Evolutionary conservation across 1,139 yeast species (phyloP), one percentile per base, ranked within the genome.

Genomic region (Dujonia santamariae): DNA sequence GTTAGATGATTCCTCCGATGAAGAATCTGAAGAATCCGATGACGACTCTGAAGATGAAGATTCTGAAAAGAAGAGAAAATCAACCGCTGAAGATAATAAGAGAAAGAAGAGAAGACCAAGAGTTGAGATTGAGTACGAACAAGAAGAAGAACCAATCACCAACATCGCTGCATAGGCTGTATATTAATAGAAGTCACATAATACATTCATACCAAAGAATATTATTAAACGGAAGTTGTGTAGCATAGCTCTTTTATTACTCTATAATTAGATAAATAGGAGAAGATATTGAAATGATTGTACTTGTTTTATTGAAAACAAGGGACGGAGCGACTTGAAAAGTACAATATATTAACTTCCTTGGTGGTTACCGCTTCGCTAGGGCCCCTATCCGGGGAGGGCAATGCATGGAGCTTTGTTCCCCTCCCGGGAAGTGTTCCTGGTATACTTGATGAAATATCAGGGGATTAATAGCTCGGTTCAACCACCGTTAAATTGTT

Each of bases 51-150:
- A 42, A 8, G 45, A 35, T 2, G 54, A 48, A 23, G 48, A 55
- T 37, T 49, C 60, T 23, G 4, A 11, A 4, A 59, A 57, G 50
- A 72, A 64, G 59, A 70, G 71, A 51, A 63, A 62, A 47, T 53
- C 61, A 40, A 51, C 58, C 38, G 51, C 59, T 31, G 60, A 61
- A 11, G 61, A 60, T 41, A 61, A 63, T 33, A 59, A 67, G 45
- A 62, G 61, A 46, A 67, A 55, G 54, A 78, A 72, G 59, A 72
- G 78, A 63, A 80, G 85, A 58, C 84, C 95, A 34, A 77, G 84
- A 60, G 79, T 86, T 31, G 96, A 86, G 58, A 81, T 84, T 36
- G 92, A 83, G 57, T 83, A 85, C 54, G 96, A 86, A 61, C 80
- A 84, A 49, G 95, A 84, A 56, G 75, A 58, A 28, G 56, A 54